phyloP scores from a whole-genome alignment of 768 basidiomycete genomes.

The Boletus subparvulus region DNA sequence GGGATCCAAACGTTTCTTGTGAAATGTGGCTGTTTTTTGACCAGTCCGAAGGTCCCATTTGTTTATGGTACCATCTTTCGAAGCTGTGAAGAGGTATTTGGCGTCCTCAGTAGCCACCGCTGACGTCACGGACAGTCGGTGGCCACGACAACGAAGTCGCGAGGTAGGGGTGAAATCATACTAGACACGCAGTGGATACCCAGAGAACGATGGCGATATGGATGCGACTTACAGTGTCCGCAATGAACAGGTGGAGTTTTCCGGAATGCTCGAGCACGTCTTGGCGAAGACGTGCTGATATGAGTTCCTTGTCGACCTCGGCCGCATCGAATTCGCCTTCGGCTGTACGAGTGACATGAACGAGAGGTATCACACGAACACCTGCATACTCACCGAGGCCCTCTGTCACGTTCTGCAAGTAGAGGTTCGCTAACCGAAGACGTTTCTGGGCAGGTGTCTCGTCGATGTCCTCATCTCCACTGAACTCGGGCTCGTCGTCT shows the following conservation, averaged over 20 bases:
- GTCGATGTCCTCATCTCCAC: conserved; percentile 80
- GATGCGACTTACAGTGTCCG: conserved; percentile 55
- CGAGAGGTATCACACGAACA: neutral
- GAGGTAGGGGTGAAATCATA: conserved; percentile 49
- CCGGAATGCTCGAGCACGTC: conserved; percentile 91
- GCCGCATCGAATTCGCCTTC: conserved; percentile 95
- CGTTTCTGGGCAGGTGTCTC: conserved; percentile 95
- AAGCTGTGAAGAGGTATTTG: conserved; percentile 78
- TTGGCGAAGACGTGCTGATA: conserved; percentile 85
- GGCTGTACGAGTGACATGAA: conserved; percentile 35
- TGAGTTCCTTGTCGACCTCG: conserved; percentile 91
- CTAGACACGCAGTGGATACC: conserved; percentile 33
- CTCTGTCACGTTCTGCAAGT: conserved; percentile 82
- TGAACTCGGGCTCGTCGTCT: conserved; percentile 54
- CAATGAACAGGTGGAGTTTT: conserved; percentile 80
- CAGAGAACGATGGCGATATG: neutral
- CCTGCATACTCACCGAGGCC: conserved; percentile 52
- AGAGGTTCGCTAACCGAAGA: conserved; percentile 85
- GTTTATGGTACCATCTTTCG: conserved; percentile 88
- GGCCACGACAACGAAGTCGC: conserved; percentile 64
- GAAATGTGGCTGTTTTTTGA: conserved; percentile 54
- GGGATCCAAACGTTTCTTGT: conserved; percentile 53
- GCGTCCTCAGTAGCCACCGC: conserved; percentile 75
- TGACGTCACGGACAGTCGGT: conserved; percentile 78
- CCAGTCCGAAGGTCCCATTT: conserved; percentile 79